These are phyloP conservation scores for Colletotrichum tropicicola DNA, from an alignment of 2,329 filamentous ascomycete genomes.

Conservation along the genomic window DNA sequence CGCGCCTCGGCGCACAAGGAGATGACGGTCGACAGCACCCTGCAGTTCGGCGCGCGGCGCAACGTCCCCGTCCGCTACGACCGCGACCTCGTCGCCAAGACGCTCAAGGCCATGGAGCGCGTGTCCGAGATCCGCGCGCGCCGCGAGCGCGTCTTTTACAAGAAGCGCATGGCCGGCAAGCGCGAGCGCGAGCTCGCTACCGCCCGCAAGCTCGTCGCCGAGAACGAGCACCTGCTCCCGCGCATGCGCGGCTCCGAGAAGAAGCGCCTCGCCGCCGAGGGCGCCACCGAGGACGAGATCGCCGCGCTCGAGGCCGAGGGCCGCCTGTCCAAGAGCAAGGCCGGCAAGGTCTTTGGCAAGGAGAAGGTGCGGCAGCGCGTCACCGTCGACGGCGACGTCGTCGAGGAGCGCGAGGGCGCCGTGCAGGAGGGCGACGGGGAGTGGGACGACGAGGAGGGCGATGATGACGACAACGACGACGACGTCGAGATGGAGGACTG, in stretches of 20 bases:
- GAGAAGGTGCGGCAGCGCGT: constrained; percentile 51
- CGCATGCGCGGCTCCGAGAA: constrained; percentile 72
- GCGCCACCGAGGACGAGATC: constrained; percentile 56
- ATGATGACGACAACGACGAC: constrained; percentile 33
- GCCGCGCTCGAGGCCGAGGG: constrained; percentile 53
- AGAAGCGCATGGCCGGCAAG: constrained; percentile 91
- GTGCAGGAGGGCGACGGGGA: constrained; percentile 32
- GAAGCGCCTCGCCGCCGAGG: constrained; percentile 62
- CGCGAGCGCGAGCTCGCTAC: constrained; percentile 80
- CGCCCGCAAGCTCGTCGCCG: constrained; percentile 87
- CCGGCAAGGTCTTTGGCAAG: constrained; percentile 51
- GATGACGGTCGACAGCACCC: constrained; percentile 85
- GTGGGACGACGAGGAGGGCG: constrained; percentile 30
- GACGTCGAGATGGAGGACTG: constrained; percentile 44
- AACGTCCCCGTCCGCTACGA: constrained; percentile 97
- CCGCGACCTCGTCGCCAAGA: constrained; percentile 87
- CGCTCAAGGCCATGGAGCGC: constrained; percentile 90
- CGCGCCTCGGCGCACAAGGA: constrained; percentile 81
- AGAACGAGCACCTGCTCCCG: constrained; percentile 93
- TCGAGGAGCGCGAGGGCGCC: constrained; percentile 36
- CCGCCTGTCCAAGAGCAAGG: constrained; percentile 37
- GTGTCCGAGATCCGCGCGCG: constrained; percentile 84
- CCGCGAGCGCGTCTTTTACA: constrained; percentile 93
- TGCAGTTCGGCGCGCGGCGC: constrained; percentile 90
- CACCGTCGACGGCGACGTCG: constrained; percentile 45